Percentiles rank a stretch among this genome's conserved stretches.
phyloP scores from a whole-genome alignment of 2,329 filamentous ascomycete genomes.

The Pseudohalonectria lignicola region DNA sequence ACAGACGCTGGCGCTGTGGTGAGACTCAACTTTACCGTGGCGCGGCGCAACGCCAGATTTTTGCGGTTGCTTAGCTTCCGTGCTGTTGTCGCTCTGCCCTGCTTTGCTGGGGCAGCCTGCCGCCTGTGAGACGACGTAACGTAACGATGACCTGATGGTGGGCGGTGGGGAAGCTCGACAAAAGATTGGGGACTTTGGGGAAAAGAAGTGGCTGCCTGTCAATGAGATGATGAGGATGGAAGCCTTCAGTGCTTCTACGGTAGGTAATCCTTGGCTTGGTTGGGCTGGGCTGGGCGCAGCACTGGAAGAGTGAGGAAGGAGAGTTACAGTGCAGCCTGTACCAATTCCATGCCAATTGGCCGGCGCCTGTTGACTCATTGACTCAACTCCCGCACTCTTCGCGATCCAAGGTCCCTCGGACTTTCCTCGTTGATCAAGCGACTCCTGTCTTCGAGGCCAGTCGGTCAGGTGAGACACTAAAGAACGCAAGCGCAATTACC shows the following conservation, averaged over 20 bases:
- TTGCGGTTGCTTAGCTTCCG: not conserved
- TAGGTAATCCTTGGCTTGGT: not conserved
- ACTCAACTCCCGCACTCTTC: too few relatives aligned
- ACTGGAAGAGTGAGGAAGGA: not conserved
- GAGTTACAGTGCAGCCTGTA: too few relatives aligned
- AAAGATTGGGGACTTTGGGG: too few relatives aligned
- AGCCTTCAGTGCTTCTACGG: not conserved
- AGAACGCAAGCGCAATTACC: not conserved
- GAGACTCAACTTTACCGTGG: not conserved
- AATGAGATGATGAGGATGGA: too few relatives aligned
- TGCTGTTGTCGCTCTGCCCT: not conserved
- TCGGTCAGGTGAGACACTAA: too few relatives aligned
- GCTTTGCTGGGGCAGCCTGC: not conserved
- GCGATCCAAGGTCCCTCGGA: too few relatives aligned
- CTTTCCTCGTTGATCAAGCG: too few relatives aligned
- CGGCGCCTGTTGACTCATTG: too few relatives aligned
- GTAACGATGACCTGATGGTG: not conserved
- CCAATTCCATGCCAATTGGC: too few relatives aligned
- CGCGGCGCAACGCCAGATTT: not conserved
- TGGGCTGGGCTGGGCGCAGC: not conserved
- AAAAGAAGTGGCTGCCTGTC: not conserved
- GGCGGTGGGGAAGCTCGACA: not conserved
- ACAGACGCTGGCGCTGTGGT: too few relatives aligned
- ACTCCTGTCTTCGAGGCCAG: too few relatives aligned
- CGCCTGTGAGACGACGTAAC: not conserved